Evolutionary conservation across 2,329 filamentous ascomycete species (phyloP).

Genomic region (Trichoderma simmonsii): DNA sequence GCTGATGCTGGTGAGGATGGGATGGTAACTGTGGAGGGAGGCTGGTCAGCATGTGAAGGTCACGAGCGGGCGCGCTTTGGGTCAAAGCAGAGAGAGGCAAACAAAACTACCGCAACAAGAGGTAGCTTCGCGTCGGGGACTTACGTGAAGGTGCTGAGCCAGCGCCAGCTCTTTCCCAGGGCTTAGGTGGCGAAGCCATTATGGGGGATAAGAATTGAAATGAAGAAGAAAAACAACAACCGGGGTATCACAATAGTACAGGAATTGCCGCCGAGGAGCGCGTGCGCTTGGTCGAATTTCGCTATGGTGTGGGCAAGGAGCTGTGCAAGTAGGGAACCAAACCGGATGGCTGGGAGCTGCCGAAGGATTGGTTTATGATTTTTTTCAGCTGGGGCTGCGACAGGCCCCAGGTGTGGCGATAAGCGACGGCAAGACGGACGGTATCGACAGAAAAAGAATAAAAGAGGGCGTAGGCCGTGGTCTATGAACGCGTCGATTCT

Average conservation of each 20-base stretch:
- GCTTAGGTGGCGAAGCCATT: conserved; percentile 88
- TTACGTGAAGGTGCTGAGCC: conserved; percentile 11
- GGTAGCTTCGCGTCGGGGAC: not conserved
- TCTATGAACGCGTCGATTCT: not conserved
- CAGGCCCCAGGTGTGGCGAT: conserved; percentile 1
- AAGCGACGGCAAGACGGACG: conserved; percentile 2
- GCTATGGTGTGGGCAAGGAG: not conserved
- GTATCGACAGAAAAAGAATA: not conserved
- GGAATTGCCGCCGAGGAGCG: not conserved
- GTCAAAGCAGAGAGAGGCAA: not conserved
- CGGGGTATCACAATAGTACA: conserved; percentile 2
- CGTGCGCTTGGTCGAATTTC: not conserved
- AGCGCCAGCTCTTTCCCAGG: conserved; percentile 73
- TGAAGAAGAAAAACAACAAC: not conserved
- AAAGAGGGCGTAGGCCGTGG: not conserved
- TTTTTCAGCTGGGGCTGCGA: conserved; percentile 11
- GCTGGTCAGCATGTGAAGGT: conserved; percentile 27
- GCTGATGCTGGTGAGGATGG: conserved; percentile 39
- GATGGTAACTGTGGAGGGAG: conserved; percentile 28
- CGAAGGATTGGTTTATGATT: not conserved
- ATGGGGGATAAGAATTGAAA: not conserved
- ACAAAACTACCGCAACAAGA: not conserved
- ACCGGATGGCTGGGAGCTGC: not conserved
- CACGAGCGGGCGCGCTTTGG: conserved; percentile 1
- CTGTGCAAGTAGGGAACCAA: not conserved